Percentiles rank a stretch among this genome's conserved stretches.
phyloP scores from a whole-genome alignment of 2,329 filamentous ascomycete species.

The Scytalidium sp. region DNA sequence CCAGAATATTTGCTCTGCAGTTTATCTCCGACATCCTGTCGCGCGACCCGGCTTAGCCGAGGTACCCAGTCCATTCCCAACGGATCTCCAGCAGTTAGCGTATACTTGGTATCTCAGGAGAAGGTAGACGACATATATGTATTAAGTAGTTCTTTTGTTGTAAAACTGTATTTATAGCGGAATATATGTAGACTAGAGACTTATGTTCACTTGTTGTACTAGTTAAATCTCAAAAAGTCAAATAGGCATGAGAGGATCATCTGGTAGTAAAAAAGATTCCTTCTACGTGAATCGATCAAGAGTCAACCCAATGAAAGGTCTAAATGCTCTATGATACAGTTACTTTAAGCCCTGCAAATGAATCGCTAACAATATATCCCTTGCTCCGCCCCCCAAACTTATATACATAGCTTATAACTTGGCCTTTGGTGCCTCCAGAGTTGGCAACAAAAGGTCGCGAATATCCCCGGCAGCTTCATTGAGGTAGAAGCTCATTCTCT shows the following conservation, averaged over 20 bases:
- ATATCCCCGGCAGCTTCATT: slow-evolving; percentile 92
- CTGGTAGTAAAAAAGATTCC: no score
- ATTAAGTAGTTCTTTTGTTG: not conserved
- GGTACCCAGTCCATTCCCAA: slow-evolving; percentile 78
- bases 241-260: no score
- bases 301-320: not conserved
- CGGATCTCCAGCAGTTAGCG: slow-evolving; percentile 71
- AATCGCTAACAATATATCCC: not conserved
- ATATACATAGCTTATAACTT: slow-evolving; percentile 63
- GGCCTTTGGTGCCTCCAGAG: slow-evolving; percentile 75
- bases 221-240: not conserved
- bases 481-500: slow-evolving; percentile 93
- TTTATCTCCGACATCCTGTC: slow-evolving; percentile 92
- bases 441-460: slow-evolving; percentile 79
- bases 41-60: slow-evolving; percentile 77
- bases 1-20: slow-evolving; percentile 92
- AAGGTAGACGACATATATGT: slow-evolving; percentile 25
- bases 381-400: not conserved
- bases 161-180: not conserved
- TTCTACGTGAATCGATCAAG: not conserved
- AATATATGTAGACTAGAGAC: not conserved
- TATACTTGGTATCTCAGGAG: slow-evolving; percentile 85
- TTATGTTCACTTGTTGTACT: not conserved
- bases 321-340: slow-evolving; percentile 4
- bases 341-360: not conserved